These are phyloP conservation scores for Rubus idaeus DNA, from an alignment of 306 rosid species.

Conservation along the genomic window DNA sequence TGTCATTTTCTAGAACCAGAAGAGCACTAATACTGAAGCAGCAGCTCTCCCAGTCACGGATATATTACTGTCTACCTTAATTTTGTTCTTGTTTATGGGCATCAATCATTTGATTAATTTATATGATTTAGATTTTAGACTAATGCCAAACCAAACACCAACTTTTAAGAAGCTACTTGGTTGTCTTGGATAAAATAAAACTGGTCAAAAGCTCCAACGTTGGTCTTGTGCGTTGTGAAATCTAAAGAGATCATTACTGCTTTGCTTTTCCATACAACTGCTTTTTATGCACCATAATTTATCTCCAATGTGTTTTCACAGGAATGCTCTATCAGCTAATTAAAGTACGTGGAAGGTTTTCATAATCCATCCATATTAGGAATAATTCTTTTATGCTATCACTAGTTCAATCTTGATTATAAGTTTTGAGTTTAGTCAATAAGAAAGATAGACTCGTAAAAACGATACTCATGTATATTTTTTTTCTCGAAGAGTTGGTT, in stretches of 20 bases:
- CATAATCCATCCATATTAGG: not conserved
- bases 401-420: not conserved
- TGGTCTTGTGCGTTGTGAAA: not conserved
- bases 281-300: not conserved
- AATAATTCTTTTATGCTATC: not conserved
- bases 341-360: not conserved
- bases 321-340: no score
- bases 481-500: no score
- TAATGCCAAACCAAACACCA: not conserved
- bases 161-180: not conserved
- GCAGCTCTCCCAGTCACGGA: not conserved
- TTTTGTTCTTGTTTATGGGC: not conserved
- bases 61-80: no score
- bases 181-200: not conserved
- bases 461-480: not conserved
- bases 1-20: not conserved
- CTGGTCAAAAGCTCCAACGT: not conserved
- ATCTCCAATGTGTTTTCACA: not conserved
- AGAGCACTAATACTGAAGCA: slow-evolving; percentile 1
- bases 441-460: not conserved
- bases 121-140: not conserved
- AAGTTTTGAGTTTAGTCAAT: not conserved
- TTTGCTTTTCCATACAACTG: not conserved
- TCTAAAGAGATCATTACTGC: not conserved
- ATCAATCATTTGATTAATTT: not conserved